Evolutionary conservation across 768 basidiomycete genomes (phyloP), one percentile per base, ranked within the genome.

Genomic region (Sistotremastrum suecicum): DNA sequence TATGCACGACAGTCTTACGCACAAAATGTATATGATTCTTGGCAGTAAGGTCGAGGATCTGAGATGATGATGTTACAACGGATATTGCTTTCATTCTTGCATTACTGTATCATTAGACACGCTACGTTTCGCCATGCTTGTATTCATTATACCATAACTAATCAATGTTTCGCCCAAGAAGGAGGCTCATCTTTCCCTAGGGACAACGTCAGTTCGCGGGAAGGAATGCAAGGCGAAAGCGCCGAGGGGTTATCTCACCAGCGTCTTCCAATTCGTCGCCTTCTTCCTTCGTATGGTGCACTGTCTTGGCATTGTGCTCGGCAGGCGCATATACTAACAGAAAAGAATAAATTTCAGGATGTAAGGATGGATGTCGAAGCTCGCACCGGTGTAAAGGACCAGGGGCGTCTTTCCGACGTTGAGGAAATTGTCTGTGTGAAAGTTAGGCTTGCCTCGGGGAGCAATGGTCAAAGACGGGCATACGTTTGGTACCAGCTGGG

Each of bases 221-320:
- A 20, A 20, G 20, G 2, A 20, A 20, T 2, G 20, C 20, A 20
- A 20, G 20, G 20, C 20, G 20, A 20, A 20, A n/a, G n/a, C n/a
- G n/a, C n/a, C n/a, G n/a, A n/a, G n/a, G 20, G 2, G 20, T 20
- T 20, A 20, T 1, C 20, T 20, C 20, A 20, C 20, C 20, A 20
- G 20, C 63, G 11, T 63, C 63, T 41, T 64, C 63, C 35, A 56
- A 48, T 54, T 60, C 49, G 47, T 64, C 63, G 8, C 62, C 63
- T 46, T 64, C 60, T 41, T 63, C 62, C 48, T 62, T 64, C 34
- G 62, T 64, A 47, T 63, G 56, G 50, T 63, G 62, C 7, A 60
- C 56, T n/a, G 58, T 51, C n/a, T 50, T 58, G 12, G 56, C 54
- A 46, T 53, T 47, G 54, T 64, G 63, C 49, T 64, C 51, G 1